These are phyloP conservation scores for Macrocystidia cucumis DNA, from an alignment of 1,284 basidiomycete species.

Conservation along the genomic window DNA sequence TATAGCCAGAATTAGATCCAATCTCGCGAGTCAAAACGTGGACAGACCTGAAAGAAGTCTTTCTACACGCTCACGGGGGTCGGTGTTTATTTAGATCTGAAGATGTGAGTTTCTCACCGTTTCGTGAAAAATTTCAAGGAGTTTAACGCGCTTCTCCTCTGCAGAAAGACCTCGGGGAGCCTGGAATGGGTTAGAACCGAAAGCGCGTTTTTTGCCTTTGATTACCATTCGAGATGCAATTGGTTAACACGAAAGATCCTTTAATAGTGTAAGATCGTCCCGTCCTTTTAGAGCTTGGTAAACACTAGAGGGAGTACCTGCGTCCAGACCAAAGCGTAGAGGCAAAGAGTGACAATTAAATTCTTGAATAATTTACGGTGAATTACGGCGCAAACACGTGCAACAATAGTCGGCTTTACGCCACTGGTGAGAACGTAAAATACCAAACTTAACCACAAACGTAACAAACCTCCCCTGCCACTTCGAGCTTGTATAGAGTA, in stretches of 20 bases:
- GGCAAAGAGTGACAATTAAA: no score
- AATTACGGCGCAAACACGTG: no score
- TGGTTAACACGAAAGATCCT: not conserved
- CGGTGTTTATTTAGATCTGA: conserved; percentile 1
- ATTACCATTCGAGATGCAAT: not conserved
- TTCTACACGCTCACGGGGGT: conserved; percentile 36
- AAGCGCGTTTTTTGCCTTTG: no score
- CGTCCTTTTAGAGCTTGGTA: conserved; percentile 1
- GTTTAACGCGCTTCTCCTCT: conserved; percentile 73
- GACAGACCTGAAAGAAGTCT: conserved; percentile 73
- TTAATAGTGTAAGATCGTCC: conserved; percentile 1
- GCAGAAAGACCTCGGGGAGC: conserved; percentile 72
- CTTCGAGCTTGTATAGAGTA: no score
- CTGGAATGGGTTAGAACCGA: no score
- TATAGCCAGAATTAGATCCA: not conserved
- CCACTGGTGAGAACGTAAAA: no score
- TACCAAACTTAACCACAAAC: no score
- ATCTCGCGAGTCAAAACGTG: not conserved
- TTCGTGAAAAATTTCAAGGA: conserved; percentile 88
- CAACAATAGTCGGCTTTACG: no score
- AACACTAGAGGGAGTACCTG: not conserved
- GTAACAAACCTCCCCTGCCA: no score
- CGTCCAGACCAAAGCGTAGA: no score
- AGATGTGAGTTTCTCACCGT: conserved; percentile 39
- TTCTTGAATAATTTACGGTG: no score